Percentiles rank a stretch among this genome's conserved stretches.
Evolutionary conservation across 805 yeast genomes (phyloP).

Genomic region (Candida qinlingensis): DNA sequence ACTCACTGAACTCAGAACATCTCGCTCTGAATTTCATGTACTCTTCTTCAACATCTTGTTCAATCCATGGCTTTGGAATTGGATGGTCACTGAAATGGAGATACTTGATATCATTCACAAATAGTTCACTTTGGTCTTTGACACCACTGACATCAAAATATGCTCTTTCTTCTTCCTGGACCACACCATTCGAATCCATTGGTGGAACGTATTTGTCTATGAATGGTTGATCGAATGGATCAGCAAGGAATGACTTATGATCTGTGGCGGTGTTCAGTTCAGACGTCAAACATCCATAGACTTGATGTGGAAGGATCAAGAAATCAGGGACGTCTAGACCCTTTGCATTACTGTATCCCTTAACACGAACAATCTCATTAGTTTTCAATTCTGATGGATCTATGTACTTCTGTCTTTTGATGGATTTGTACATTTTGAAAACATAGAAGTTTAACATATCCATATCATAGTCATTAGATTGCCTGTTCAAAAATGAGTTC

Average conservation of each 20-base stretch:
- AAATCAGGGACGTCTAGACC: conserved; percentile 21
- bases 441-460: conserved; percentile 43
- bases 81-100: conserved; percentile 66
- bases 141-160: conserved; percentile 14
- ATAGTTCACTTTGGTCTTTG: conserved; percentile 9
- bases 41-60: conserved; percentile 3
- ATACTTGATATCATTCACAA: conserved; percentile 33
- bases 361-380: conserved; percentile 8
- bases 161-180: conserved; percentile 13
- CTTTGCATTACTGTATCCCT: not conserved
- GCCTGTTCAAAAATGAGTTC: conserved; percentile 24
- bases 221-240: conserved; percentile 30
- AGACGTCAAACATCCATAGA: conserved; percentile 46
- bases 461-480: conserved; percentile 44
- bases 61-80: conserved; percentile 59
- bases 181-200: conserved; percentile 5
- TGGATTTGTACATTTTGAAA: conserved; percentile 20
- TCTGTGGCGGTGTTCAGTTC: conserved; percentile 33
- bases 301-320: conserved; percentile 43
- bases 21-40: conserved; percentile 17
- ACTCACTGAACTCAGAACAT: conserved; percentile 14
- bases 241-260: conserved; percentile 38
- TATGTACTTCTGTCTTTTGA: conserved; percentile 10
- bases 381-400: conserved; percentile 14
- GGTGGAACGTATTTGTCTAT: conserved; percentile 20